Evolutionary conservation across 164 flowering plant genomes (phyloP).

Genomic region (Annona squamosa): DNA sequence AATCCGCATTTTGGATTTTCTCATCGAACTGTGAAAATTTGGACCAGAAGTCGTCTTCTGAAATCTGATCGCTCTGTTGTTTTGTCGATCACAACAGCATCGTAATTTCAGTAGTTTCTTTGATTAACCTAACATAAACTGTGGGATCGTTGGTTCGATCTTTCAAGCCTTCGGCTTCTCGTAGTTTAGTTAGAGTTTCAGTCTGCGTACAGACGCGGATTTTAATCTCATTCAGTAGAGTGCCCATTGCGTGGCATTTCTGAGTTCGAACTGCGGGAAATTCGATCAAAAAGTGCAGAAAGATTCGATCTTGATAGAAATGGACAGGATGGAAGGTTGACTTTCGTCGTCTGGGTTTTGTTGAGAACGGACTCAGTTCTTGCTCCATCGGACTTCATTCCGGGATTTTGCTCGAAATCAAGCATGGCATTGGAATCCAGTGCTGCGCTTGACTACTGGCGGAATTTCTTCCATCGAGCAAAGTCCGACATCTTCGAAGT

Average conservation of each 20-base stretch:
- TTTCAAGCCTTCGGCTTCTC: not conserved
- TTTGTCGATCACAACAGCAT: not conserved
- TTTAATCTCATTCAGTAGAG: not conserved
- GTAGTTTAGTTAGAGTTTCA: not conserved
- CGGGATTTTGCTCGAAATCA: not conserved
- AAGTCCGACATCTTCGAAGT: constrained; percentile 29
- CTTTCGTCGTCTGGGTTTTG: not conserved
- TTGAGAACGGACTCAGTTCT: not conserved
- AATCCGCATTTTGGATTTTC: not conserved
- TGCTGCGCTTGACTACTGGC: constrained; percentile 26
- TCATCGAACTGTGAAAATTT: not conserved
- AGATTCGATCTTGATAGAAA: not conserved
- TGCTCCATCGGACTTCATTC: not conserved
- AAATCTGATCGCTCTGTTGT: not conserved
- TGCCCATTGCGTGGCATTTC: not conserved
- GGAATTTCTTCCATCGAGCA: constrained; percentile 23
- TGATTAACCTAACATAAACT: not conserved
- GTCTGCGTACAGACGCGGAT: not conserved
- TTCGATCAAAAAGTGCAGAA: not conserved
- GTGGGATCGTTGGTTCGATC: not conserved
- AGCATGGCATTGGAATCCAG: constrained; percentile 11
- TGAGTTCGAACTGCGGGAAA: not conserved
- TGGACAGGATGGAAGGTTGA: not conserved
- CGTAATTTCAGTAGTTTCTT: not conserved
- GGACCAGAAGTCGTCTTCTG: not conserved